Conservation (phyloP, 441 rosid species). For the Adansonia madagascariensis region DNA sequence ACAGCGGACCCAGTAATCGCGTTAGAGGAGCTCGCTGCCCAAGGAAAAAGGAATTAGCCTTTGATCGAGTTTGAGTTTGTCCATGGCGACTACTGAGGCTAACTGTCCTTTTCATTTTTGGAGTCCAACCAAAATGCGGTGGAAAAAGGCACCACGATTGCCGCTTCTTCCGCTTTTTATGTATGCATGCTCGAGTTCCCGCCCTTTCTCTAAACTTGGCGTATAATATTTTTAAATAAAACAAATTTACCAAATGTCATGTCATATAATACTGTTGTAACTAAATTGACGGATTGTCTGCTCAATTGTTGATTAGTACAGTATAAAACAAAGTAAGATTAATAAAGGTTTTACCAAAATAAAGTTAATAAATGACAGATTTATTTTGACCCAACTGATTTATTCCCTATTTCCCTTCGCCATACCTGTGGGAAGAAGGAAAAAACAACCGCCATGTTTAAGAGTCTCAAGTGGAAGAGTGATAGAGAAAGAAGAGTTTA, state of each 20-base stretch:
- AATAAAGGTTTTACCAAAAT: no score
- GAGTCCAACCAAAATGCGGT: background rate
- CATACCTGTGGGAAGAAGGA: no score
- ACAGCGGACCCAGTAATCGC: conserved; percentile 17
- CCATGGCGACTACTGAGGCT: background rate
- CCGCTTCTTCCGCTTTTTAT: conserved; percentile 12
- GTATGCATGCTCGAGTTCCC: background rate
- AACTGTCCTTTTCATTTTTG: conserved; percentile 5
- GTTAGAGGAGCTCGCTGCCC: conserved; percentile 23
- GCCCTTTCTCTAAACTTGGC: background rate
- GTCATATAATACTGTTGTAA: background rate
- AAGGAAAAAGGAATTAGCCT: conserved; percentile 15
- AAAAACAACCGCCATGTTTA: no score
- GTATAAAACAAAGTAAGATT: background rate
- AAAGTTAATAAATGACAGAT: no score
- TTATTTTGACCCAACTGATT: no score
- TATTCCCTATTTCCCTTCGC: no score
- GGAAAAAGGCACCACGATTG: background rate
- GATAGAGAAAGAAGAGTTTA: background rate
- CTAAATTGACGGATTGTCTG: background rate
- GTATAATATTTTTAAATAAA: background rate
- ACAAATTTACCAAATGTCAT: background rate
- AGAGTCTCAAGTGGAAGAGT: no score
- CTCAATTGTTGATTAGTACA: background rate
- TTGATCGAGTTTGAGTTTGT: background rate